Conservation (phyloP, 73 alveolate species). For the Paramecium sexaurelia region DNA sequence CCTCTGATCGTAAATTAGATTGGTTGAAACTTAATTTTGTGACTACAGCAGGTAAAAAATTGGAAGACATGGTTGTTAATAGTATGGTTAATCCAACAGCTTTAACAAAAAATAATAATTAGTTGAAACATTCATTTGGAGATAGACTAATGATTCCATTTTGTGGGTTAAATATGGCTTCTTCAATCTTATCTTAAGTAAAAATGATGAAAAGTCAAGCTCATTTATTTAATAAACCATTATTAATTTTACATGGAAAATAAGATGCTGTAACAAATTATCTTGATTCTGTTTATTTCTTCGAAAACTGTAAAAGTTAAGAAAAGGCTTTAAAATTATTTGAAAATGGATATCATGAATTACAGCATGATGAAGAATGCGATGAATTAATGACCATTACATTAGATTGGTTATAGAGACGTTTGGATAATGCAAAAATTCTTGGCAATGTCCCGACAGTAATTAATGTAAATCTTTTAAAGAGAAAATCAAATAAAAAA, state of each 20-base stretch:
- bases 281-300: constrained; percentile 68
- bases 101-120: constrained; percentile 55
- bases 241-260: constrained; percentile 73
- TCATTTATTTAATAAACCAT: constrained; percentile 58
- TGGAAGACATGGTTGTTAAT: constrained; percentile 56
- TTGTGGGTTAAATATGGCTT: constrained; percentile 70
- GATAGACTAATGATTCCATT: constrained; percentile 70
- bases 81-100: constrained; percentile 70
- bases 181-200: constrained; percentile 16
- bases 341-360: constrained; percentile 68
- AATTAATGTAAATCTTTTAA: neutral
- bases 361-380: constrained; percentile 72
- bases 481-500: neutral
- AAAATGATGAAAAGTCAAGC: constrained; percentile 8
- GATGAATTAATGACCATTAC: constrained; percentile 59
- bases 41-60: constrained; percentile 64
- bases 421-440: constrained; percentile 58
- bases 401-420: constrained; percentile 64
- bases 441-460: constrained; percentile 50
- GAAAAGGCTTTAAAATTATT: constrained; percentile 62
- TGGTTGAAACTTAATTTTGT: constrained; percentile 57
- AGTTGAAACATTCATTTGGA: constrained; percentile 61
- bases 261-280: constrained; percentile 69
- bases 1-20: constrained; percentile 60
- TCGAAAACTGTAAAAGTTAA: constrained; percentile 65